Evolutionary conservation across 2,329 filamentous ascomycete genomes (phyloP).

Genomic region (Cytospora chrysosperma): DNA sequence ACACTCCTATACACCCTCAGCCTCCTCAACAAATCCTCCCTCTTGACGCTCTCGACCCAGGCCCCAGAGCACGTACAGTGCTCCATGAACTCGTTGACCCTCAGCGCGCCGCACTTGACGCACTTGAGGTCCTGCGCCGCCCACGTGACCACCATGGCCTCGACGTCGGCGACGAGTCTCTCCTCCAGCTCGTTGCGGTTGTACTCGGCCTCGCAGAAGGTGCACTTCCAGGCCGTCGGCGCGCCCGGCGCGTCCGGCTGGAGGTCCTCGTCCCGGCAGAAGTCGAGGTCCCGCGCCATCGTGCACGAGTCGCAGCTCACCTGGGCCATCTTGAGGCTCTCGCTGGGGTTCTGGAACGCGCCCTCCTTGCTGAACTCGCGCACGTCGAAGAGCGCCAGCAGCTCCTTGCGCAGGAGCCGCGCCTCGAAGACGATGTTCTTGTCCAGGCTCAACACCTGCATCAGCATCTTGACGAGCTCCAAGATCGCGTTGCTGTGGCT

Average conservation of each 20-base stretch:
- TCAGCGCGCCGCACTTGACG: slow-evolving; percentile 64
- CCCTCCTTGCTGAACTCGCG: slow-evolving; percentile 89
- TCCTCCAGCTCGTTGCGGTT: slow-evolving; percentile 84
- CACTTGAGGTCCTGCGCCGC: slow-evolving; percentile 88
- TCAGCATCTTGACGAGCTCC: slow-evolving; percentile 87
- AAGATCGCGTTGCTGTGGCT: slow-evolving; percentile 66
- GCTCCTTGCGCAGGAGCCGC: slow-evolving; percentile 81
- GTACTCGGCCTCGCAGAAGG: slow-evolving; percentile 72
- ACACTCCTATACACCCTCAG: slow-evolving; percentile 72
- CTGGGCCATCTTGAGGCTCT: slow-evolving; percentile 69
- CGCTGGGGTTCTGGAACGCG: slow-evolving; percentile 82
- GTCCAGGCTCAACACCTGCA: slow-evolving; percentile 89
- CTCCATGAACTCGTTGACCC: slow-evolving; percentile 93
- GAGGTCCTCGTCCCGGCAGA: slow-evolving; percentile 86
- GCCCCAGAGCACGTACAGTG: slow-evolving; percentile 90
- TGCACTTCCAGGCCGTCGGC: slow-evolving; percentile 64
- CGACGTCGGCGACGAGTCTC: slow-evolving; percentile 71
- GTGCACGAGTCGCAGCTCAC: slow-evolving; percentile 90
- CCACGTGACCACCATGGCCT: slow-evolving; percentile 77
- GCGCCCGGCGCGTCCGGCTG: slow-evolving; percentile 46
- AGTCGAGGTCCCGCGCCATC: slow-evolving; percentile 80
- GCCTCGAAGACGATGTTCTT: slow-evolving; percentile 89
- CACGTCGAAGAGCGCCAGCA: slow-evolving; percentile 87
- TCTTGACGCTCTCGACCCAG: slow-evolving; percentile 73
- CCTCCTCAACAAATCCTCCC: slow-evolving; percentile 62